A percentile compares a stretch with the other conserved stretches of the same genome.
Conservation (phyloP, 345 rosid genomes). For the Euphorbia pulcherrima region DNA sequence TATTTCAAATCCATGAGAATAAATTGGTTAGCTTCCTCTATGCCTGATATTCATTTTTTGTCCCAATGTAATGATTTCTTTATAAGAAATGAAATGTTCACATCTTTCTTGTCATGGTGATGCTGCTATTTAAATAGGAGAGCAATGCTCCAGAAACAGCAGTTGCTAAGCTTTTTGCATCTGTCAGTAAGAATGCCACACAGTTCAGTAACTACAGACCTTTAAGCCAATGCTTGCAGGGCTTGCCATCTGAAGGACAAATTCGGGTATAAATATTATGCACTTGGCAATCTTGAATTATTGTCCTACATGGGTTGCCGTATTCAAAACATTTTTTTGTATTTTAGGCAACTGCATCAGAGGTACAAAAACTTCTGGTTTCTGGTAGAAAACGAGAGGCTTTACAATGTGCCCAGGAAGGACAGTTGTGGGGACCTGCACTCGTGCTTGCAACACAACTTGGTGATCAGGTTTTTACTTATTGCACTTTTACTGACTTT, state of each 20-base stretch:
- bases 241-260: constrained; percentile 81
- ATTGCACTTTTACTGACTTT: not conserved
- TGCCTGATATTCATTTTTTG: not conserved
- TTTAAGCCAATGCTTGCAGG: constrained; percentile 67
- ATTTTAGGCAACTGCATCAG: constrained; percentile 76
- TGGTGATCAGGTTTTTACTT: constrained; percentile 82
- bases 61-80: not conserved
- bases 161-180: constrained; percentile 88
- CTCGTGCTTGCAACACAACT: constrained; percentile 93
- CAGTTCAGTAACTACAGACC: constrained; percentile 51
- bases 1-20: not conserved
- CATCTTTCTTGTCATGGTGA: not conserved
- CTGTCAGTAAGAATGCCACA: constrained; percentile 53
- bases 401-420: constrained; percentile 77
- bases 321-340: constrained; percentile 22
- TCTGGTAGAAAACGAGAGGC: constrained; percentile 92
- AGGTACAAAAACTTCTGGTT: constrained; percentile 90
- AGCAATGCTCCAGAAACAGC: constrained; percentile 82
- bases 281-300: not conserved
- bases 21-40: not conserved
- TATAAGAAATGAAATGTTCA: constrained; percentile 2
- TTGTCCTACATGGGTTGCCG: constrained; percentile 2
- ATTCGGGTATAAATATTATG: constrained; percentile 48
- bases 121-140: constrained; percentile 63
- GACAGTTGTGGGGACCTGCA: constrained; percentile 98